phyloP scores from a whole-genome alignment of 345 rosid species.

The Sonneratia alba region DNA sequence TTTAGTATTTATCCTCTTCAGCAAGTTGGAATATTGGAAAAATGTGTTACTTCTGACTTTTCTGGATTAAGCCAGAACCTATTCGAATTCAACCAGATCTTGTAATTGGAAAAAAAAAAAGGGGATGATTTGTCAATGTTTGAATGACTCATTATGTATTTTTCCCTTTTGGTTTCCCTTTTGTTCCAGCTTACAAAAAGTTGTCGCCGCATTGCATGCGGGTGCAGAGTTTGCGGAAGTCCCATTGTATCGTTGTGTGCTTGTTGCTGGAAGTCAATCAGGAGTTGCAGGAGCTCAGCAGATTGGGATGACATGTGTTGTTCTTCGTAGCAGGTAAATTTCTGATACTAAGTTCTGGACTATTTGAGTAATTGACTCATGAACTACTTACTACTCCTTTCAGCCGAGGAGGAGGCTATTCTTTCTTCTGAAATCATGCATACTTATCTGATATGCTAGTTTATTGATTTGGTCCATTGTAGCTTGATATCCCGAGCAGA shows the following conservation, averaged over 20 bases:
- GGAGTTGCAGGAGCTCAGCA: constrained; percentile 70
- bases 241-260: constrained; percentile 57
- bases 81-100: neutral
- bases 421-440: neutral
- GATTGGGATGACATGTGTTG: constrained; percentile 84
- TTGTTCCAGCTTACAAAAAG: constrained; percentile 48
- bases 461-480: neutral
- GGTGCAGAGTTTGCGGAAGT: constrained; percentile 67
- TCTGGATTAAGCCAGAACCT: neutral
- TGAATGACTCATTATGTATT: neutral
- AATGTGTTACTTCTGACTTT: neutral
- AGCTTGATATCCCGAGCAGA: constrained; percentile 80
- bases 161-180: neutral
- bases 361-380: neutral
- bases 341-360: neutral
- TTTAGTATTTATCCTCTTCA: neutral
- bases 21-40: neutral
- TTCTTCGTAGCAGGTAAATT: constrained; percentile 75
- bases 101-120: neutral
- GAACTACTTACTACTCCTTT: neutral
- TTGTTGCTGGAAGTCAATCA: constrained; percentile 73
- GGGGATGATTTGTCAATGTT: neutral
- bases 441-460: neutral
- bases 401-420: neutral
- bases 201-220: constrained; percentile 74